phyloP scores from a whole-genome alignment of 208 protist genomes.

The Sergeia podlipaevii region DNA sequence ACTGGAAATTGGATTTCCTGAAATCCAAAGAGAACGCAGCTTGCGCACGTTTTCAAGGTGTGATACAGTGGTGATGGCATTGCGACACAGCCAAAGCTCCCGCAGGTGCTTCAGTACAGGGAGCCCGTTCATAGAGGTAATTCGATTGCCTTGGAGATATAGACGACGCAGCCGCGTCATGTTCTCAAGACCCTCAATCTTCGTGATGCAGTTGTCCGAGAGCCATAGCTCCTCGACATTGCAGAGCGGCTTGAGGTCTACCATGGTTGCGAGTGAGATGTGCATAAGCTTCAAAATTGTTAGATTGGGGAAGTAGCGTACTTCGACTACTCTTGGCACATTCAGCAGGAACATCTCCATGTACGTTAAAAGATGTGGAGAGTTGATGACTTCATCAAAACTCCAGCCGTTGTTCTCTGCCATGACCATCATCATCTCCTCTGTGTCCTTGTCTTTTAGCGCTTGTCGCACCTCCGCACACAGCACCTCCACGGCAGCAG shows the following conservation, averaged over 20 bases:
- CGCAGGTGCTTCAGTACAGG: conserved; percentile 53
- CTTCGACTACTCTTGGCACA: conserved; percentile 45
- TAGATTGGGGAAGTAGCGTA: conserved; percentile 73
- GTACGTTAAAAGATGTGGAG: conserved; percentile 46
- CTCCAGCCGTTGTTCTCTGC: conserved; percentile 84
- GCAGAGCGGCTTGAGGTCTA: conserved; percentile 49
- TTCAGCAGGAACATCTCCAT: conserved; percentile 86
- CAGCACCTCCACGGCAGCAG: conserved; percentile 42
- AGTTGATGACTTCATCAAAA: conserved; percentile 54
- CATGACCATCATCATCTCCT: conserved; percentile 56
- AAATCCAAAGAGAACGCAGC: conserved; percentile 75
- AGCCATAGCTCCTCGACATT: conserved; percentile 90
- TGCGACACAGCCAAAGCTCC: conserved; percentile 82
- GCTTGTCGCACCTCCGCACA: conserved; percentile 28
- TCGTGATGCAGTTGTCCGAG: conserved; percentile 76
- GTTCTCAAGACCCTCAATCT: conserved; percentile 68
- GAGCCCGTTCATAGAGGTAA: conserved; percentile 78
- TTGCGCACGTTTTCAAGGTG: conserved; percentile 48
- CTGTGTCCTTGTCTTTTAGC: conserved; percentile 42
- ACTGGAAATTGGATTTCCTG: conserved; percentile 65
- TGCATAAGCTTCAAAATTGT: conserved; percentile 75
- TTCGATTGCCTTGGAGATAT: conserved; percentile 81
- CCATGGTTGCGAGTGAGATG: conserved; percentile 68
- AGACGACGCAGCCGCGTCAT: conserved; percentile 71
- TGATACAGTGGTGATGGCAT: conserved; percentile 46